These are phyloP conservation scores for Pseudogymnoascus pannorum DNA, from an alignment of 2,329 filamentous ascomycete species.

Conservation along the genomic window DNA sequence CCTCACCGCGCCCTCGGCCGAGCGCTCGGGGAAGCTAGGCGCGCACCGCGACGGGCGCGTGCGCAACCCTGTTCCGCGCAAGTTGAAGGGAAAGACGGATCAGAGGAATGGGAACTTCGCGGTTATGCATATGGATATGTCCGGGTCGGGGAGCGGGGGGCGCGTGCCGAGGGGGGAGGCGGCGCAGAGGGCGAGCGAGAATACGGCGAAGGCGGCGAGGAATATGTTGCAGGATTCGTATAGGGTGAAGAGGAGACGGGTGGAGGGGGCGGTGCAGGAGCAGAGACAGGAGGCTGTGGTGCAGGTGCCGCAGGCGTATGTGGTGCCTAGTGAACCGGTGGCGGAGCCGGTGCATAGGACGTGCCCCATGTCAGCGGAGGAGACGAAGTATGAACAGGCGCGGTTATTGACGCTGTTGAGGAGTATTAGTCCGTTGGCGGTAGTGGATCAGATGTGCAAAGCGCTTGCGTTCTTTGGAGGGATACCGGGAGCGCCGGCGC, in stretches of 20 bases:
- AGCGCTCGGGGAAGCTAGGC: constrained; percentile 22
- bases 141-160: constrained; percentile 33
- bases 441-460: constrained; percentile 57
- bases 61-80: constrained; percentile 53
- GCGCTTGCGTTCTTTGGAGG: constrained; percentile 58
- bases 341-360: constrained; percentile 17
- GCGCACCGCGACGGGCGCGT: constrained; percentile 42
- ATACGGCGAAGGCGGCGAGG: constrained; percentile 50
- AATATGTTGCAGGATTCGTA: constrained; percentile 48
- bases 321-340: background rate
- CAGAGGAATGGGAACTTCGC: constrained; percentile 53
- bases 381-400: constrained; percentile 53
- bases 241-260: constrained; percentile 32
- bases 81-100: constrained; percentile 52
- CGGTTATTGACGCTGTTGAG: constrained; percentile 50
- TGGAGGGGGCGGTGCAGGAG: constrained; percentile 16
- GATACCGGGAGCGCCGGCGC: constrained; percentile 47
- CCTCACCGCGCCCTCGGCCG: constrained; percentile 41
- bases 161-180: constrained; percentile 50
- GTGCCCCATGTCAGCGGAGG: constrained; percentile 35
- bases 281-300: constrained; percentile 11
- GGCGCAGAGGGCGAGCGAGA: constrained; percentile 56
- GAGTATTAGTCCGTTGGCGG: constrained; percentile 45
- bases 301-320: constrained; percentile 6
- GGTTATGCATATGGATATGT: constrained; percentile 52